Evolutionary conservation across 1,284 basidiomycete genomes (phyloP).

Genomic region (Leccinum subspadiceum): DNA sequence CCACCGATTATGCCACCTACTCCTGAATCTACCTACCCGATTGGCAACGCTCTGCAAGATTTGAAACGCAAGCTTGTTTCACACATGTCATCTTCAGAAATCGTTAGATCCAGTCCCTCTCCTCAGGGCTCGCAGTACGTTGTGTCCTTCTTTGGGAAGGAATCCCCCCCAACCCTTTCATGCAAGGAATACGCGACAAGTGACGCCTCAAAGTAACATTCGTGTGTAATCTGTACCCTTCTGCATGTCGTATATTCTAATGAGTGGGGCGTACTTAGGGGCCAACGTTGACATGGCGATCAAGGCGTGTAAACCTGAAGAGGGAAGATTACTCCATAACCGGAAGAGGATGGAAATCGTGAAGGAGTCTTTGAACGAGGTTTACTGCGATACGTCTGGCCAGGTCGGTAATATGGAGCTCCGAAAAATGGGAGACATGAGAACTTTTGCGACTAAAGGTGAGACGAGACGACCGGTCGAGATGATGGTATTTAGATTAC

Average conservation of each 20-base stretch:
- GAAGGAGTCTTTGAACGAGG: constrained; percentile 72
- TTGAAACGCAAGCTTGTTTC: constrained; percentile 31
- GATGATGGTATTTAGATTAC: neutral
- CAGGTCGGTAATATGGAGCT: constrained; percentile 59
- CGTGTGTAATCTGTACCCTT: constrained; percentile 38
- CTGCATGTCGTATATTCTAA: neutral
- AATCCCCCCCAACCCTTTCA: neutral
- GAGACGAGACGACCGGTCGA: neutral
- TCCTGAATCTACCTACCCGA: constrained; percentile 10
- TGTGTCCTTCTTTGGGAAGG: neutral
- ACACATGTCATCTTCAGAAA: constrained; percentile 24
- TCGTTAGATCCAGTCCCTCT: constrained; percentile 14
- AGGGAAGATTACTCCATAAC: constrained; percentile 58
- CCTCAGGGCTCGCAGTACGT: constrained; percentile 25
- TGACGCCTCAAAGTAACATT: constrained; percentile 62
- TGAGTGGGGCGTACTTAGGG: constrained; percentile 37
- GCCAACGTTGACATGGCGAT: constrained; percentile 77
- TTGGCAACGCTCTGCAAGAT: constrained; percentile 25
- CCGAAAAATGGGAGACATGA: constrained; percentile 60
- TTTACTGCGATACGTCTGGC: constrained; percentile 82
- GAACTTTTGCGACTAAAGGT: constrained; percentile 73
- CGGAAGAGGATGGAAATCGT: constrained; percentile 69
- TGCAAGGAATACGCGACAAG: constrained; percentile 29
- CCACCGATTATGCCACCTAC: constrained; percentile 7
- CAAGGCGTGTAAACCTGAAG: constrained; percentile 73